A percentile compares a stretch with the other conserved stretches of the same genome.
These are phyloP conservation scores for Exophiala aquamarina DNA, from an alignment of 2,329 filamentous ascomycete species.

Conservation along the genomic window DNA sequence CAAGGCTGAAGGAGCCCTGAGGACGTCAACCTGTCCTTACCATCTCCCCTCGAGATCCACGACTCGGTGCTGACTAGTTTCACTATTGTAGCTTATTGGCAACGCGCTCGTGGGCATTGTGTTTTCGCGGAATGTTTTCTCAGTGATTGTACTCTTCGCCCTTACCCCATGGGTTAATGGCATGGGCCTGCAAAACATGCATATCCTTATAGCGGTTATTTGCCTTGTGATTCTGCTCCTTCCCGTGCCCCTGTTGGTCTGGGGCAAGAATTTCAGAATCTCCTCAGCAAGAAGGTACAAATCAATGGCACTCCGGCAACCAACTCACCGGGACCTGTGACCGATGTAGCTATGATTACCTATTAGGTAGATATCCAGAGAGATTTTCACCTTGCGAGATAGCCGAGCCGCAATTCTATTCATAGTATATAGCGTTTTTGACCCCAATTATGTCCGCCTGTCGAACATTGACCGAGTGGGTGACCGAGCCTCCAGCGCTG, in stretches of 20 bases:
- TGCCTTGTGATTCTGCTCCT: conserved; percentile 33
- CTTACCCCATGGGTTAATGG: conserved; percentile 42
- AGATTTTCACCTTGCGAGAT: no score
- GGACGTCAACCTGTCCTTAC: no score
- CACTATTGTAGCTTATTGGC: conserved; percentile 42
- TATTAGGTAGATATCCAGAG: background rate
- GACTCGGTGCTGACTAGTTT: background rate
- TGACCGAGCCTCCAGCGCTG: no score
- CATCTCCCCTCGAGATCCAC: no score
- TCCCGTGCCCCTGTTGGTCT: conserved; percentile 31
- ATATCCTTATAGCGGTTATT: conserved; percentile 40
- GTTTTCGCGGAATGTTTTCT: conserved; percentile 45
- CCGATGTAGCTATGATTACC: background rate
- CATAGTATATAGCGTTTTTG: no score
- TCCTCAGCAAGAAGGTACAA: conserved; percentile 34
- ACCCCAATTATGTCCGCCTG: no score
- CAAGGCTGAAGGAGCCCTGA: no score
- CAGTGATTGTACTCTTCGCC: conserved; percentile 47
- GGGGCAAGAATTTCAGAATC: conserved; percentile 36
- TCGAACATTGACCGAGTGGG: no score
- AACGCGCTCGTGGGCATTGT: conserved; percentile 48
- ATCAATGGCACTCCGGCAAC: conserved; percentile 6
- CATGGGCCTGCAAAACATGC: conserved; percentile 41
- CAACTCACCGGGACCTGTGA: conserved; percentile 4
- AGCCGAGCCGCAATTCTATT: no score